phyloP scores from a whole-genome alignment of 345 rosid species.

The Populus alba region DNA sequence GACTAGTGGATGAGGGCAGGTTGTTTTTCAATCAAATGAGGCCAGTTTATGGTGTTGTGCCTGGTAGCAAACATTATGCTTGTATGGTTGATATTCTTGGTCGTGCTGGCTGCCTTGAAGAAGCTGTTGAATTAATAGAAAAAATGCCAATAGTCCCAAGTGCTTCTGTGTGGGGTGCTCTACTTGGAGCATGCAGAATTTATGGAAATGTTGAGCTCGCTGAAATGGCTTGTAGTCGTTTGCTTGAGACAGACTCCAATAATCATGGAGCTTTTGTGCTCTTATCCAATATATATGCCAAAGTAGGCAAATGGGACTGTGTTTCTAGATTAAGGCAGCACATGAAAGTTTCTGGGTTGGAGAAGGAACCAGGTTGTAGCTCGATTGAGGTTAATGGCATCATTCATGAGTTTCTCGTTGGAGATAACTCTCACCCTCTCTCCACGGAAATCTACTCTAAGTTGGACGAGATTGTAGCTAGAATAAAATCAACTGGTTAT shows the following conservation, averaged over 20 bases:
- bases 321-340: constrained; percentile 55
- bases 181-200: constrained; percentile 71
- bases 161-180: constrained; percentile 63
- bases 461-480: constrained; percentile 46
- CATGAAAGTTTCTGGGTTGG: constrained; percentile 62
- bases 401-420: constrained; percentile 62
- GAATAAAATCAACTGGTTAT: constrained; percentile 46
- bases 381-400: constrained; percentile 61
- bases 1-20: constrained; percentile 63
- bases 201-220: constrained; percentile 62
- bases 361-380: constrained; percentile 77
- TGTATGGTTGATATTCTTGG: constrained; percentile 73
- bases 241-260: constrained; percentile 59
- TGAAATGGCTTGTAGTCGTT: constrained; percentile 47
- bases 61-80: constrained; percentile 62
- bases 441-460: constrained; percentile 48
- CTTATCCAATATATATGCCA: constrained; percentile 67
- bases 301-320: constrained; percentile 54
- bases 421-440: constrained; percentile 54
- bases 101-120: constrained; percentile 61
- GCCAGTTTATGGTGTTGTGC: constrained; percentile 47
- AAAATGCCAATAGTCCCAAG: constrained; percentile 59
- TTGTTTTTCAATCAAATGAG: constrained; percentile 50
- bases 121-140: constrained; percentile 57
- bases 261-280: constrained; percentile 65